Base-by-base conservation (phyloP, 148 eudicot species). In the Simmondsia chinensis region DNA sequence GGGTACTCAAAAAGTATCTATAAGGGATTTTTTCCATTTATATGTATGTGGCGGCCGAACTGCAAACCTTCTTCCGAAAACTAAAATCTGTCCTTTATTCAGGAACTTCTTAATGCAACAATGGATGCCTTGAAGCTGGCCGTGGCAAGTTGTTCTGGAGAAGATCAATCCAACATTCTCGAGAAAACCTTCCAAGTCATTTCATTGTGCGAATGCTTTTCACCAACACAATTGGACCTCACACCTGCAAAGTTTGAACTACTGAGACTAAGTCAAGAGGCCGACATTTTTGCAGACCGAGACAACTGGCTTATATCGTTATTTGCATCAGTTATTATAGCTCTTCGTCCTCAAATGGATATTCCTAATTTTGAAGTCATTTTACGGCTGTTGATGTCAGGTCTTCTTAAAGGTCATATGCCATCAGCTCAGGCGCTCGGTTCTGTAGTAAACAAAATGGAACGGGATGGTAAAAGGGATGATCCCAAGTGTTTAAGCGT, bases 341-440 rank as follows among this genome's bases (percentile, higher is more conserved):
- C 94, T 45, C 73, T 85, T 32, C 85, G 57, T 56, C 97, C 95
- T 40, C 64, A 66, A 70, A 72, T 79, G 43, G 56, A 48, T 6
- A 48, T 79, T 45, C 72, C 75, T 31, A 55, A 63, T 51, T 33
- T 51, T 13, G 66, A 49, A 69, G 50, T 44, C 30, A 58, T 79
- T 25, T 16, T 76, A 55, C 61, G 61, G 66, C 31, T 60, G 21
- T 66, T 85, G 55, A 45, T 68, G 64, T 41, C 51, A 43, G 58
- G 65, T 28, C 71, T 72, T 43, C 42, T 72, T 33, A 59, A 39
- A 31, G 93, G 95, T 64, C 71, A 79, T 69, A 58, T 65, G 59
- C 66, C 86, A 48, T 71, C 97, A 46, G 86, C 97, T 72, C 94
- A 91, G 70, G 97, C 95, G 33, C 65, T 91, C 65, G 95, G 94